Evolutionary conservation across 352 stramenopile genomes (phyloP), one percentile per base, ranked within the genome.

Genomic region (Phytophthora rubi): DNA sequence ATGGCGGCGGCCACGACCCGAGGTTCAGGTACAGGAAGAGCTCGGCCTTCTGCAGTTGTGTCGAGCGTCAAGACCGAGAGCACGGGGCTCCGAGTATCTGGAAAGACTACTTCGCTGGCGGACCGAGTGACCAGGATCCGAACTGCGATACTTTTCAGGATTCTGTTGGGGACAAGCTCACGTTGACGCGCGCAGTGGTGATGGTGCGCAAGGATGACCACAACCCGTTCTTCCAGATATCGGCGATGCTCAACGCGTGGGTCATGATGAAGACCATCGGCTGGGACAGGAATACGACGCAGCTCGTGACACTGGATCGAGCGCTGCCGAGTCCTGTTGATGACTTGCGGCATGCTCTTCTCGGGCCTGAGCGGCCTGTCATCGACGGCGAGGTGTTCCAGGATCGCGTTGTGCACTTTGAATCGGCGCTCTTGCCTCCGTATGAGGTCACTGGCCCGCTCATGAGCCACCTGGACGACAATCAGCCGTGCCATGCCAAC

Each of bases 191-290:
- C 6, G 71, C 62, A 0, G 61, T 86, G 13, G 30, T 83, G 12
- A 2, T 86, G 13, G 60, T 73, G n/a, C 54, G 79, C 28, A 79
- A 73, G 44, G 70, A 86, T 53, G 79, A 83, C 32, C 76, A 83
- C 59, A 86, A 84, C 48, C 76, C 76, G 23, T 86, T 83, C 48
- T 85, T 83, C 58, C 76, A 83, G 65, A 66, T 84, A 37, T 77
- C 76, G 8, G 67, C 64, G 2, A 71, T 70, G 30, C 44, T 84
- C 7, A 83, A 83, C 59, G 71, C 76, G 8, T 84, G 74, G 73
- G 62, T 73, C 35, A 60, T 79, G 47, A 49, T 80, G 26, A 65
- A 78, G 39, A 59, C 62, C 4, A 54, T 81, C 8, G 59, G 68
- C 3, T 82, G 79, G 71, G 53, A 59, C 2, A 30, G 68, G 10